Percentiles rank a stretch among this genome's conserved stretches.
phyloP scores from a whole-genome alignment of 1,139 yeast genomes.

The Ogataea hybrid region DNA sequence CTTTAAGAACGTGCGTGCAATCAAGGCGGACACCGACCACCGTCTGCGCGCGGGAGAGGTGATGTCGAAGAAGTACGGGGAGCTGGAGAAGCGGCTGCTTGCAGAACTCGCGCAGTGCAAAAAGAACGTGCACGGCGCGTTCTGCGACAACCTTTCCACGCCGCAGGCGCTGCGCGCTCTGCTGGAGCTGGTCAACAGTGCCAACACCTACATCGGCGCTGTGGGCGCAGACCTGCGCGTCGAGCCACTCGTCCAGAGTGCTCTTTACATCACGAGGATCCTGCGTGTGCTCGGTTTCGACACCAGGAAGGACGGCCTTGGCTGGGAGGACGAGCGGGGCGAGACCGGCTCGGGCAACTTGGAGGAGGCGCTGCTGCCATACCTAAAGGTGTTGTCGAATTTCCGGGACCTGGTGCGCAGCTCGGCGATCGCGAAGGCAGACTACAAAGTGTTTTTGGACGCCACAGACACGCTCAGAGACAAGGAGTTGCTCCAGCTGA shows the following conservation, averaged over 20 bases:
- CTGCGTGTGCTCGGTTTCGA: slow-evolving; percentile 74
- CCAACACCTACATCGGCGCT: slow-evolving; percentile 68
- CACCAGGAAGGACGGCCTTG: slow-evolving; percentile 64
- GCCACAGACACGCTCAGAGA: slow-evolving; percentile 61
- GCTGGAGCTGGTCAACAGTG: slow-evolving; percentile 63
- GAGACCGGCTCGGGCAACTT: slow-evolving; percentile 36
- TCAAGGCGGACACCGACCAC: slow-evolving; percentile 56
- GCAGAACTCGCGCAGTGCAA: slow-evolving; percentile 53
- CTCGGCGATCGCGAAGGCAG: slow-evolving; percentile 66
- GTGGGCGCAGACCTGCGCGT: slow-evolving; percentile 54
- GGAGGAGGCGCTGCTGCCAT: slow-evolving; percentile 78
- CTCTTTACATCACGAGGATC: slow-evolving; percentile 69
- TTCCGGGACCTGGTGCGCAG: slow-evolving; percentile 82
- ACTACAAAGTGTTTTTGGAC: slow-evolving; percentile 49
- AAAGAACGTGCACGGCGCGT: slow-evolving; percentile 67
- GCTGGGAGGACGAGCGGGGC: slow-evolving; percentile 59
- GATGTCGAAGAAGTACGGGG: slow-evolving; percentile 54
- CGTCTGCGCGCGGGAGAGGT: slow-evolving; percentile 40
- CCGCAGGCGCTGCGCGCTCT: slow-evolving; percentile 68
- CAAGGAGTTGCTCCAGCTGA: slow-evolving; percentile 64
- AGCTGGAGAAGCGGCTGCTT: slow-evolving; percentile 49
- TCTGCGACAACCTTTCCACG: slow-evolving; percentile 84
- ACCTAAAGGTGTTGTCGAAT: slow-evolving; percentile 67
- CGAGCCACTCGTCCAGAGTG: slow-evolving; percentile 63
- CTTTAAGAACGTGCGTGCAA: slow-evolving; percentile 80